Percentiles rank a stretch among this genome's conserved stretches.
Evolutionary conservation across 208 protist species (phyloP).

Genomic region (Crithidia sp.): DNA sequence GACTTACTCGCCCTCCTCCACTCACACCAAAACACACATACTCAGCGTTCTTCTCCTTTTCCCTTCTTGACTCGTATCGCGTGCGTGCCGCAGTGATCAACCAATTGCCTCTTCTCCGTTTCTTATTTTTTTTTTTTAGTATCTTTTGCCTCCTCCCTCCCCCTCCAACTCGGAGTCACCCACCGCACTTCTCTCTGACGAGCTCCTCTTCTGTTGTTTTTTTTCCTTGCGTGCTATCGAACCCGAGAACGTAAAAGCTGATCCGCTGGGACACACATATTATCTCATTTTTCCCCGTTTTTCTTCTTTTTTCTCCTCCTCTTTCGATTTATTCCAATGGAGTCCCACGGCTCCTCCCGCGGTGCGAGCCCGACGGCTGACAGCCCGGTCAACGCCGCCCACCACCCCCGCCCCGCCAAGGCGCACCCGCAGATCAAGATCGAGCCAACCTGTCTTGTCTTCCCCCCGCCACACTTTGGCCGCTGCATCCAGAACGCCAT

Average conservation of each 20-base stretch:
- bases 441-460: conserved; percentile 62
- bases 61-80: too few species aligned
- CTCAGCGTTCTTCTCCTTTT: too few species aligned
- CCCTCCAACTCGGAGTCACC: too few species aligned
- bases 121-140: too few species aligned
- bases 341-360: conserved; percentile 7
- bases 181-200: too few species aligned
- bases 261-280: not conserved
- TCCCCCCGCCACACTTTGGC: conserved; percentile 69
- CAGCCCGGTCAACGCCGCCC: not conserved
- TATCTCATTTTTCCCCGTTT: not conserved
- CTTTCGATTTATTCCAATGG: conserved; percentile 14
- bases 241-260: too few species aligned
- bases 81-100: too few species aligned
- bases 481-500: conserved; percentile 74
- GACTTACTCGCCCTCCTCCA: too few species aligned
- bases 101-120: too few species aligned
- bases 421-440: conserved; percentile 48
- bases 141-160: too few species aligned
- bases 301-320: conserved; percentile 13
- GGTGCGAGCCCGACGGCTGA: not conserved
- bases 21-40: too few species aligned
- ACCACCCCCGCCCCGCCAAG: conserved; percentile 12
- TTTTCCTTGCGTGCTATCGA: not conserved
- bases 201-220: not conserved